phyloP scores from a whole-genome alignment of 2,329 filamentous ascomycete species.

The Lecanicillium sp. region DNA sequence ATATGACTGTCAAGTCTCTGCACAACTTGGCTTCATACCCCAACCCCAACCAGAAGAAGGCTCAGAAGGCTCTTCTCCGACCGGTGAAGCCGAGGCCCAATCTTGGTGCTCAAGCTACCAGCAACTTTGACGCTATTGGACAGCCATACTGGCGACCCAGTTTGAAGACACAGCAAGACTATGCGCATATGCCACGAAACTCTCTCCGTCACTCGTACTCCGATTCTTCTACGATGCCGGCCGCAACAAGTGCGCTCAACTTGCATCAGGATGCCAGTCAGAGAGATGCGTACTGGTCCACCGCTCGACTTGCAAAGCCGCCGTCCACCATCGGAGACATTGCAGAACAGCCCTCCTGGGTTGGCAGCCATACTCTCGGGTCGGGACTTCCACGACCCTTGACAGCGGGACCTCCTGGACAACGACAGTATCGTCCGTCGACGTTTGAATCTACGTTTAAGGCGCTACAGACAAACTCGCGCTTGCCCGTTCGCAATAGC shows the following conservation, averaged over 20 bases:
- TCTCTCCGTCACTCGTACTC: too few relatives aligned
- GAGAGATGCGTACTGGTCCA: too few relatives aligned
- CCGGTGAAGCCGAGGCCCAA: conserved; percentile 17
- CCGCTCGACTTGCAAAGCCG: too few relatives aligned
- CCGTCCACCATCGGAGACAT: conserved; percentile 11
- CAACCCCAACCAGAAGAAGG: conserved; percentile 45
- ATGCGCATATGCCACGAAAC: too few relatives aligned
- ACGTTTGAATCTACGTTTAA: conserved; percentile 32
- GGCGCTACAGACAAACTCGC: conserved; percentile 20
- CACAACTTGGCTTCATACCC: conserved; percentile 48
- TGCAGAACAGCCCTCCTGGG: conserved; percentile 11
- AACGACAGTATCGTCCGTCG: conserved; percentile 39
- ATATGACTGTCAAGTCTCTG: conserved; percentile 38
- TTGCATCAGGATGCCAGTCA: too few relatives aligned
- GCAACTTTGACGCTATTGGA: too few relatives aligned
- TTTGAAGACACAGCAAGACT: too few relatives aligned
- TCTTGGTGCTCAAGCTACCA: conserved; percentile 10
- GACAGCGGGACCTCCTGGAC: conserved; percentile 47
- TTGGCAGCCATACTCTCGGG: conserved; percentile 27
- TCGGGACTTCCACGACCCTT: conserved; percentile 35
- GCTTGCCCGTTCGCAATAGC: conserved; percentile 14
- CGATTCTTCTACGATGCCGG: too few relatives aligned
- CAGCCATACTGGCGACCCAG: not conserved
- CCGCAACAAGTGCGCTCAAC: too few relatives aligned
- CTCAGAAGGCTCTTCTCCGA: conserved; percentile 36